Base-by-base conservation (phyloP, 345 rosid genomes). In the Brassica juncea region DNA sequence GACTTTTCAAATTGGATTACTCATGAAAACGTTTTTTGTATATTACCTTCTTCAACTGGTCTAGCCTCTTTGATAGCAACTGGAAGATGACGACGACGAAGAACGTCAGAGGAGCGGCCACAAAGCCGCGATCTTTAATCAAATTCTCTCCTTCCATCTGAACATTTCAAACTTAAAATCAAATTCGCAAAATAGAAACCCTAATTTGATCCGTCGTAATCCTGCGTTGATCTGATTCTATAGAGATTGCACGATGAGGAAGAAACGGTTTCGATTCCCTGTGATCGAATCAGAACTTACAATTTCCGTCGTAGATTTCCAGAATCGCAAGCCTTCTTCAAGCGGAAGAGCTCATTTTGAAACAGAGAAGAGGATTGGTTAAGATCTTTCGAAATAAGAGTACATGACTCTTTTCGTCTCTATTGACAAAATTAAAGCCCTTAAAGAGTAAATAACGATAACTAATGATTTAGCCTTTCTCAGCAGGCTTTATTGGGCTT, bases 51-150 rank as follows among this genome's bases (percentile, higher is more conserved):
- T 86, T 86, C 68, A 82, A 60, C 73, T 77, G 85, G 14, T 88
- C 86, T 68, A 89, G 73, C 72, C 78, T 81, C 62, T 78, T 74
- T 32, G 88, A 77, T 23, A 80, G 64, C 54, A 87, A 79, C 47
- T 89, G 95, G 78, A 93, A 92, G 32, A 57, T 42, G 12, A 84
- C 49, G 32, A 91, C 86, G 68, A 86, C 16, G 73, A 88, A 65
- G 80, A 93, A 88, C 32, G 88, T 86, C 31, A 91, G 11, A 71
- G 92, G 88, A 73, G 94, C 95, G 4, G 87, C 92, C 63, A 85
- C 1, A 31, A 85, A 83, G 68, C 87, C 73, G 54, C 81, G 77
- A 35, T 70, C 69, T 54, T 72, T 54, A 10, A 54, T 76, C 8
- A 74, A 39, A 78, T 62, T 82, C 78, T 86, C 92, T 71, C 79